phyloP scores from a whole-genome alignment of 495 filamentous ascomycete species.

The Paragyromitra xinjiangensis region DNA sequence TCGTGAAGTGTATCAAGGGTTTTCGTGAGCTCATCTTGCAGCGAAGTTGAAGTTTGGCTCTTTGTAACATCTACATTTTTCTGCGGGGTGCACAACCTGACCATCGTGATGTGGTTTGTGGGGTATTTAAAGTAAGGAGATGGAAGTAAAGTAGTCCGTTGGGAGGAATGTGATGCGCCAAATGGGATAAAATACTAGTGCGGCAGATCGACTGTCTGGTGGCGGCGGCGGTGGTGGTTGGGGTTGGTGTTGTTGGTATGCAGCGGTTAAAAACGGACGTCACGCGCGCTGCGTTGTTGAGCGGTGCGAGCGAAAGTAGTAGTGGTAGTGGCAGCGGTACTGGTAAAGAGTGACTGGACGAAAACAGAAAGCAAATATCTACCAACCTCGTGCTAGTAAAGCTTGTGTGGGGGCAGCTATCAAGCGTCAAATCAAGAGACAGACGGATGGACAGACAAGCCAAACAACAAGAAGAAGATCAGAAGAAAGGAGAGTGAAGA shows the following conservation, averaged over 20 bases:
- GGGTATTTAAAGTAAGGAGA: slow-evolving; percentile 30
- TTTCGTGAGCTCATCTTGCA: slow-evolving; percentile 47
- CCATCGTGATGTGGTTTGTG: slow-evolving; percentile 35
- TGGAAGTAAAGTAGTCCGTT: slow-evolving; percentile 10
- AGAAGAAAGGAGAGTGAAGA: slow-evolving; percentile 16
- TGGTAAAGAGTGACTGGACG: slow-evolving; percentile 41
- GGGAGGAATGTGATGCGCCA: slow-evolving; percentile 43
- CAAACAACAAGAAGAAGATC: slow-evolving; percentile 10
- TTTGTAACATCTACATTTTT: slow-evolving; percentile 26
- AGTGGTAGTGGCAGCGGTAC: background rate
- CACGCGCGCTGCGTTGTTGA: slow-evolving; percentile 1
- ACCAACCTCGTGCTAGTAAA: slow-evolving; percentile 16
- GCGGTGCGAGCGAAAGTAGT: slow-evolving; percentile 1
- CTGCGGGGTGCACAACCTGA: slow-evolving; percentile 27
- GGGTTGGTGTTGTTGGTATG: background rate
- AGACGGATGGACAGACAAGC: background rate
- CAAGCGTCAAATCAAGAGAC: slow-evolving; percentile 17
- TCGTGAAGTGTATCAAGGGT: slow-evolving; percentile 70
- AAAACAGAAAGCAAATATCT: background rate
- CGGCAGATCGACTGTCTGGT: slow-evolving; percentile 34
- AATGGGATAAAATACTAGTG: slow-evolving; percentile 30
- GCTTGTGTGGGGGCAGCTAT: slow-evolving; percentile 21
- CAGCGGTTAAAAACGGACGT: slow-evolving; percentile 5
- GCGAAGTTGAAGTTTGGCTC: slow-evolving; percentile 34
- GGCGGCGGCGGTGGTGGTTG: background rate